phyloP scores from a whole-genome alignment of 1,284 basidiomycete genomes.

The Ustilago sp. region DNA sequence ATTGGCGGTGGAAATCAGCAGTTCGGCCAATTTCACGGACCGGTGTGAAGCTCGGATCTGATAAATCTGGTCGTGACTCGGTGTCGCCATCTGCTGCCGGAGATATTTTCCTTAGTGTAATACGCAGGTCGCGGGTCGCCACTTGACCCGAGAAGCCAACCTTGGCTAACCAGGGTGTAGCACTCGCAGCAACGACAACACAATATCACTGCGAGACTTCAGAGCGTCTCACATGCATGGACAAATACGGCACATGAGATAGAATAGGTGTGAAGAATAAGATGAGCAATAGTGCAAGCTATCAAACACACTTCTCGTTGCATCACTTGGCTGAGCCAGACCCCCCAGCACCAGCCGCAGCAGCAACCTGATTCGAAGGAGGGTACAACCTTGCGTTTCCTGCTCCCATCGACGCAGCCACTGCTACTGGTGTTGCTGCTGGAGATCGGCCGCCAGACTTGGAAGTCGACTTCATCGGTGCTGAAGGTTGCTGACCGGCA shows the following conservation, averaged over 20 bases:
- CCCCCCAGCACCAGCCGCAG: neutral
- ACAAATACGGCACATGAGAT: neutral
- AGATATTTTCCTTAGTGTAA: neutral
- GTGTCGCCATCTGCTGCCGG: neutral
- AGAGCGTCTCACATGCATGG: neutral
- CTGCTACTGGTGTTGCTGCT: conserved; percentile 37
- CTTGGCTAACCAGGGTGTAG: neutral
- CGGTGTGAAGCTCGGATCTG: conserved; percentile 17
- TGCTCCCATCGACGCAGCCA: conserved; percentile 25
- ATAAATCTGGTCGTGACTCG: neutral
- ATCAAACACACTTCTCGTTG: neutral
- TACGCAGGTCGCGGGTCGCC: neutral
- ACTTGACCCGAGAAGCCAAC: neutral
- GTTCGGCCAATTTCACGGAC: conserved; percentile 30
- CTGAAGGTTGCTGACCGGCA: neutral
- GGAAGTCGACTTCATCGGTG: neutral
- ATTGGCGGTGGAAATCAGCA: neutral
- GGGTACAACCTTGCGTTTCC: conserved; percentile 35
- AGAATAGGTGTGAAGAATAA: neutral
- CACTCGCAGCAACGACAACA: neutral
- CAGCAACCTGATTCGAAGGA: conserved; percentile 4
- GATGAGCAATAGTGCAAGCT: neutral
- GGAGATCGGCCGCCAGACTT: conserved; percentile 3
- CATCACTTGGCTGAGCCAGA: conserved; percentile 8
- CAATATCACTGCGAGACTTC: neutral